Evolutionary conservation across 208 protist genomes (phyloP).

Genomic region (Acanthamoeba lenticulata): DNA sequence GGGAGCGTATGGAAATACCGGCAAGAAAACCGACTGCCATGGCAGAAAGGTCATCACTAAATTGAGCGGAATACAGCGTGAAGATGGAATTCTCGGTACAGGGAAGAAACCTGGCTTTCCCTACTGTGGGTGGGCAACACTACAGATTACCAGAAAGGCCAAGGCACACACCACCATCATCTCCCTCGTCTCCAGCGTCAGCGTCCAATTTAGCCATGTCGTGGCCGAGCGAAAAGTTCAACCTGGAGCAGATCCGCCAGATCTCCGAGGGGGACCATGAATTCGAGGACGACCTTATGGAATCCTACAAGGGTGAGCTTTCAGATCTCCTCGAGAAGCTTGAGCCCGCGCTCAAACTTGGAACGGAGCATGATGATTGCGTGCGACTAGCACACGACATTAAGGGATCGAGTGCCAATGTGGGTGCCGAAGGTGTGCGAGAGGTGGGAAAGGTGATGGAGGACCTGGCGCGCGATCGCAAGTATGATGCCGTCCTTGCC

Average conservation of each 20-base stretch:
- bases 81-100: no score
- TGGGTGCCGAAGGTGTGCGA: constrained; percentile 51
- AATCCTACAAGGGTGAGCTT: constrained; percentile 46
- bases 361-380: not conserved
- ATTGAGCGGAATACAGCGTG: no score
- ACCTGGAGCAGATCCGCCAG: constrained; percentile 46
- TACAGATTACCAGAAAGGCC: no score
- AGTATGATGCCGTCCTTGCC: not conserved
- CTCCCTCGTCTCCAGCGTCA: no score
- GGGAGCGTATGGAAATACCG: no score
- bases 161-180: no score
- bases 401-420: constrained; percentile 51
- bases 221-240: constrained; percentile 28
- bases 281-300: constrained; percentile 62
- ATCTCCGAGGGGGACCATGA: constrained; percentile 52
- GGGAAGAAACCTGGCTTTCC: no score
- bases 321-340: not conserved
- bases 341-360: not conserved
- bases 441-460: constrained; percentile 54
- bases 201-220: no score
- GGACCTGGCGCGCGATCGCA: constrained; percentile 22
- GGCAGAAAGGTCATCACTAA: no score
- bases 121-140: no score
- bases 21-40: no score
- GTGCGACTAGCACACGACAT: constrained; percentile 61